Base-by-base conservation (phyloP, 2,329 filamentous ascomycete species). In the Malbranchea zuffiana region DNA sequence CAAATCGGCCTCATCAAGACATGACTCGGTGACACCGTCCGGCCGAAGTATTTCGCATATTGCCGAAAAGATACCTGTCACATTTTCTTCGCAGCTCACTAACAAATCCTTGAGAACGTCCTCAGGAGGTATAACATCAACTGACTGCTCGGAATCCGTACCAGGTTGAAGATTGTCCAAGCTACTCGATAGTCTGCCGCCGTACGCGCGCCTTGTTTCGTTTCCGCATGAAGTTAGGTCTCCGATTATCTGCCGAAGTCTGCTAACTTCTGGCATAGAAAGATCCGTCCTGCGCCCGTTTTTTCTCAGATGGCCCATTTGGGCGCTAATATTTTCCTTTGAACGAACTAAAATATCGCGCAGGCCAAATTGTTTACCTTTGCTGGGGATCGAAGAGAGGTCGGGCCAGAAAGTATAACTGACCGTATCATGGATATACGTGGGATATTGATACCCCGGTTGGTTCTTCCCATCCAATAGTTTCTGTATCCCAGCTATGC, bases 1-100 rank as follows among this genome's bases (percentile, higher is more conserved):
- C 17, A 32, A 5, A n/a, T 32, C 29, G 13, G 29, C 29, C 16
- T 8, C 23, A n/a, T 32, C 17, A 5, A 32, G 29, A n/a, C 29
- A 32, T 20, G 12, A 19, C 19, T 19, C 17, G 12, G 23, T 19
- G 23, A 32, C 19, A 32, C 23, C 29, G 11, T 12, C 11, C 12
- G 29, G 16, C 19, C 12, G 6, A 3, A 32, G 29, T 19, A 11
- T n/a, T 18, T 32, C 15, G 16, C 6, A 19, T 12, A 32, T 16
- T 11, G 3, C 15, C 11, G 12, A 19, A 32, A 32, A 32, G 16
- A 5, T 10, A 5, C 15, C 16, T 20, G 4, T 7, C 29, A n/a
- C 11, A n/a, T 32, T 20, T 19, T 20, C 3, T 8, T 19, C 6
- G 6, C 29, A 32, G 6, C 6, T 19, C 3, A 20, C 17, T 7